These are phyloP conservation scores for Volvox reticuliferus DNA, from an alignment of 139 green algal species.

Conservation along the genomic window DNA sequence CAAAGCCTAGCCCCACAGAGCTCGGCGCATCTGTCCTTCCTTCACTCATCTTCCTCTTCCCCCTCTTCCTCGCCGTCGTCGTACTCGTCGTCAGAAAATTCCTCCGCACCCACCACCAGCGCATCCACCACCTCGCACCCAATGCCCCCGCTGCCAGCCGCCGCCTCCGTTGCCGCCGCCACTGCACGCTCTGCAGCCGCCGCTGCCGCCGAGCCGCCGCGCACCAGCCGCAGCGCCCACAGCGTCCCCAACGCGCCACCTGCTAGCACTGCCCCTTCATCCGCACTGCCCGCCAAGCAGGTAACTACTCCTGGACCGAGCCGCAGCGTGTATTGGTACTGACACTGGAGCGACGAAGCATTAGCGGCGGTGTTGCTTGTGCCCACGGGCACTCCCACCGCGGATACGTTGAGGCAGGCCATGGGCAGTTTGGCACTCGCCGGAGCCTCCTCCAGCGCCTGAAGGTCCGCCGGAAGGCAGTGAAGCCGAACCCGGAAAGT, in stretches of 20 bases:
- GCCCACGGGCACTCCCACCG: not conserved
- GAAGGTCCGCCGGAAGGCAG: not conserved
- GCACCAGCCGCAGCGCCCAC: slow-evolving; percentile 41
- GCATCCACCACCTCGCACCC: slow-evolving; percentile 10
- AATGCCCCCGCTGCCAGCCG: not conserved
- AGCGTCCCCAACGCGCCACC: slow-evolving; percentile 27
- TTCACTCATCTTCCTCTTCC: slow-evolving; percentile 34
- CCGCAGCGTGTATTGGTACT: slow-evolving; percentile 39
- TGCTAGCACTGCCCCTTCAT: slow-evolving; percentile 11
- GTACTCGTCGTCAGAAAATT: slow-evolving; percentile 44
- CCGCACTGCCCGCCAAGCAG: not conserved
- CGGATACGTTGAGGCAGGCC: slow-evolving; percentile 40
- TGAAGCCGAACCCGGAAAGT: too few relatives aligned
- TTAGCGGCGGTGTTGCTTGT: not conserved
- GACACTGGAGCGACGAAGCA: not conserved
- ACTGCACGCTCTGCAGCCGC: slow-evolving; percentile 21
- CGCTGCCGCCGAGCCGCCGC: slow-evolving; percentile 19
- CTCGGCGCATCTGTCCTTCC: too few relatives aligned
- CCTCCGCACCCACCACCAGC: slow-evolving; percentile 41
- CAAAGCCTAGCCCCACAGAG: not conserved
- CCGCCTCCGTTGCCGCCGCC: not conserved
- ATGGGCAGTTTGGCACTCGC: slow-evolving; percentile 26
- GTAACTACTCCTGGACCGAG: slow-evolving; percentile 31
- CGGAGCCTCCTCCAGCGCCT: slow-evolving; percentile 44
- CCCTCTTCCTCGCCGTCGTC: slow-evolving; percentile 17